These are phyloP conservation scores for Candida manassasensis DNA, from an alignment of 805 yeast genomes.

Conservation along the genomic window DNA sequence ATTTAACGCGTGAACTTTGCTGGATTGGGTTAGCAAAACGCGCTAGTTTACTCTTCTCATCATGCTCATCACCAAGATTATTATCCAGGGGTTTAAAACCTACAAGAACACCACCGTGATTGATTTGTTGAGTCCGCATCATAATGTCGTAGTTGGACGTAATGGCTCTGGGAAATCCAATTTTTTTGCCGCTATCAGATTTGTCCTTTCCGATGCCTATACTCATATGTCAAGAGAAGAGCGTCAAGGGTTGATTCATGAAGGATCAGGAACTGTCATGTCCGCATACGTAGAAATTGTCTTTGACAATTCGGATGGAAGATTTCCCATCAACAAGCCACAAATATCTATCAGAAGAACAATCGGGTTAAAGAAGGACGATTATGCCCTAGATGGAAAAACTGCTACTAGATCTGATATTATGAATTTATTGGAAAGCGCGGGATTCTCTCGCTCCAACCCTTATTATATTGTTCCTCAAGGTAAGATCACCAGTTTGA, in stretches of 20 bases:
- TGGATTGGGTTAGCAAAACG: too few species aligned
- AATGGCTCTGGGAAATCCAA: constrained; percentile 98
- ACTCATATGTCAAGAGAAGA: constrained; percentile 81
- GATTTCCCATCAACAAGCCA: constrained; percentile 65
- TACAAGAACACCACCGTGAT: constrained; percentile 79
- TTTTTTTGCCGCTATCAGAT: constrained; percentile 90
- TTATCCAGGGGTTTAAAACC: constrained; percentile 90
- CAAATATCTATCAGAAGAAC: constrained; percentile 81
- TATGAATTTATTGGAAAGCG: constrained; percentile 77
- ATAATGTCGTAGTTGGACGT: constrained; percentile 80
- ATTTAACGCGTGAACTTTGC: too few species aligned
- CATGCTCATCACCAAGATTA: constrained; percentile 49
- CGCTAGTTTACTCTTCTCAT: too few species aligned
- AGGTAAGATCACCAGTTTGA: constrained; percentile 82
- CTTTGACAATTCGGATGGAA: constrained; percentile 73
- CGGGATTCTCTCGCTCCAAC: constrained; percentile 85
- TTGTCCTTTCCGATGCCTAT: constrained; percentile 86
- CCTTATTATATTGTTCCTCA: constrained; percentile 98
- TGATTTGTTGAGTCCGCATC: constrained; percentile 71
- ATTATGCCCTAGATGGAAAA: constrained; percentile 76
- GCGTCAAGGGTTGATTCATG: constrained; percentile 81
- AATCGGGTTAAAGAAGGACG: constrained; percentile 90
- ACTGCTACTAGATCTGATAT: constrained; percentile 77
- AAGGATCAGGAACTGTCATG: constrained; percentile 85
- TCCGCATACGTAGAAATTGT: constrained; percentile 89